Conservation (phyloP, 1,284 basidiomycete species). For the Inonotus hispidus region DNA sequence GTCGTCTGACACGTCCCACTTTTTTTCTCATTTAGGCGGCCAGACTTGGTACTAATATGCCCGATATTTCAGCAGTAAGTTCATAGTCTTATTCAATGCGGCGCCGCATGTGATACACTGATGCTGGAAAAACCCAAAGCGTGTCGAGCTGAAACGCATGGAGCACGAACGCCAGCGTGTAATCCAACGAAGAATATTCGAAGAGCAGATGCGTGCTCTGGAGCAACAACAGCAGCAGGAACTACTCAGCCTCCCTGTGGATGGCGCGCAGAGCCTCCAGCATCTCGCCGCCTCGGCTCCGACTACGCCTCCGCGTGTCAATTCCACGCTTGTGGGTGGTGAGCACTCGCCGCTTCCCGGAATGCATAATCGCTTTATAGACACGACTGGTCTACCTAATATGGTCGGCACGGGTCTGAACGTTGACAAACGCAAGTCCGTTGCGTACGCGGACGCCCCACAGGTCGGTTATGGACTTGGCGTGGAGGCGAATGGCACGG, state of each 20-base stretch:
- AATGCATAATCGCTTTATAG: constrained; percentile 31
- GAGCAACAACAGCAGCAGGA: constrained; percentile 90
- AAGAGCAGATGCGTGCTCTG: constrained; percentile 88
- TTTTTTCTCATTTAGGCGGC: constrained; percentile 50
- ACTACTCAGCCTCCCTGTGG: constrained; percentile 66
- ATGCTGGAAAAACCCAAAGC: constrained; percentile 64
- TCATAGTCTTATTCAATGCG: neutral
- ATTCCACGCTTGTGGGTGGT: constrained; percentile 45
- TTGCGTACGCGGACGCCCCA: constrained; percentile 74
- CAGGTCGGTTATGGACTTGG: constrained; percentile 24
- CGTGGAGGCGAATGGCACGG: constrained; percentile 5
- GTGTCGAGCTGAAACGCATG: constrained; percentile 83
- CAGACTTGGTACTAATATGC: constrained; percentile 76
- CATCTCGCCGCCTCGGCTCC: constrained; percentile 77
- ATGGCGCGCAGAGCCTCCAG: constrained; percentile 45
- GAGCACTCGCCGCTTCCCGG: constrained; percentile 34
- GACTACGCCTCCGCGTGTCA: constrained; percentile 76
- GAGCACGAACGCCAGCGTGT: constrained; percentile 76
- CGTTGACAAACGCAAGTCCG: constrained; percentile 78
- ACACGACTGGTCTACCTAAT: constrained; percentile 54
- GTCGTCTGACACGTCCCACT: constrained; percentile 14
- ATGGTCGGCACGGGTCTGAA: constrained; percentile 46
- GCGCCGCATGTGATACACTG: neutral
- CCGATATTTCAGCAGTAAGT: constrained; percentile 75
- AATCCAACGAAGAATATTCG: constrained; percentile 84